Conservation (phyloP, 2,329 filamentous ascomycete genomes). For the Ophiostoma sp. region DNA sequence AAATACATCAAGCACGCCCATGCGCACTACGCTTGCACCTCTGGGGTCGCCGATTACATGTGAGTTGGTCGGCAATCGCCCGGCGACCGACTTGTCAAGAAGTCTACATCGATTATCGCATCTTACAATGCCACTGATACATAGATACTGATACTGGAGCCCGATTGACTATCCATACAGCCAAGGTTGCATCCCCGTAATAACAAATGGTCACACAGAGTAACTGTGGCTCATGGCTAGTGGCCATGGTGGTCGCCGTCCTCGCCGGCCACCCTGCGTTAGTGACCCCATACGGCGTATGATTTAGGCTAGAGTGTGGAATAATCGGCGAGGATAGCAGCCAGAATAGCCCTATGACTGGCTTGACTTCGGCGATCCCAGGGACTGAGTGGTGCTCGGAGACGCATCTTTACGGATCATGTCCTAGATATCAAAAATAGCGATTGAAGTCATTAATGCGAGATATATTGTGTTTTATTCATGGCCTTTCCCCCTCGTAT, state of each 20-base stretch:
- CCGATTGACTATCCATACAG: not conserved
- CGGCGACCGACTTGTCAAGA: not conserved
- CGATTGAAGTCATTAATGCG: not conserved
- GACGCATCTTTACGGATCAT: not conserved
- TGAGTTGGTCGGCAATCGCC: not conserved
- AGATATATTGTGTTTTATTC: not conserved
- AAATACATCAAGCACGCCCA: not conserved
- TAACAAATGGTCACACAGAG: not conserved
- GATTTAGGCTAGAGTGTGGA: not conserved
- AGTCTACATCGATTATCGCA: not conserved
- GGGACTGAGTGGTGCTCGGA: not conserved
- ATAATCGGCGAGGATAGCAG: not conserved
- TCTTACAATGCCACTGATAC: not conserved
- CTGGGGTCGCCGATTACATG: not conserved
- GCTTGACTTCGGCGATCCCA: not conserved
- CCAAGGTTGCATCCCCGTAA: conserved; percentile 1
- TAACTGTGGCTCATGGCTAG: not conserved
- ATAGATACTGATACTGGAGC: not conserved
- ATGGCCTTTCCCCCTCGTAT: not conserved
- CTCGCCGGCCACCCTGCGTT: not conserved
- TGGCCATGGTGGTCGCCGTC: not conserved
- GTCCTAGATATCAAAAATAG: not conserved
- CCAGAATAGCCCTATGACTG: not conserved
- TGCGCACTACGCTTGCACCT: not conserved
- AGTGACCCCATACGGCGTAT: conserved; percentile 4